Evolutionary conservation across 2,329 filamentous ascomycete species (phyloP).

Genomic region (Diaporthe citrichinensis): DNA sequence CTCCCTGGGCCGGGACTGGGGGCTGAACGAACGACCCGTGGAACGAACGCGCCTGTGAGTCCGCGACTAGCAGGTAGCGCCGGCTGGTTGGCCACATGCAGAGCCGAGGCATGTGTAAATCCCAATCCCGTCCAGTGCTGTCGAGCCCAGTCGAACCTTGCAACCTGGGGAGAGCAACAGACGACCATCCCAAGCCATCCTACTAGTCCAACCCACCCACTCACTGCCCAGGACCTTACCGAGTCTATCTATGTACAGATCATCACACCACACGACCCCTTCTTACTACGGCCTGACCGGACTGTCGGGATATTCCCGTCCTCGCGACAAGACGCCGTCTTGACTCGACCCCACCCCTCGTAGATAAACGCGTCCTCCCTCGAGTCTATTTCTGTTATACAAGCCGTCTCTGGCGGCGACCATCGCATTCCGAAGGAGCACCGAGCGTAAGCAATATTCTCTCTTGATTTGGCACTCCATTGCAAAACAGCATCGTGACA

Average conservation of each 20-base stretch:
- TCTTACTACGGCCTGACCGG: conserved; percentile 15
- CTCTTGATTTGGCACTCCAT: background rate
- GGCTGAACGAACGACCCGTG: background rate
- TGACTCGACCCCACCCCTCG: conserved; percentile 10
- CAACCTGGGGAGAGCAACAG: background rate
- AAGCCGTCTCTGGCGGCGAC: conserved; percentile 6
- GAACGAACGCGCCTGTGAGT: conserved; percentile 17
- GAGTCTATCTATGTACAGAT: conserved; percentile 30
- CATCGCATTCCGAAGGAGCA: conserved; percentile 3
- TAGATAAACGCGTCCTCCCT: conserved; percentile 31
- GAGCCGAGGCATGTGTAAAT: conserved; percentile 40
- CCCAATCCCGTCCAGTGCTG: background rate
- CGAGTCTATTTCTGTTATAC: conserved; percentile 16
- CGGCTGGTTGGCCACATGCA: conserved; percentile 17
- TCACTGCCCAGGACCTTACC: conserved; percentile 19
- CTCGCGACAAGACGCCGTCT: conserved; percentile 26
- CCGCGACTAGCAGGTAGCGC: conserved; percentile 19
- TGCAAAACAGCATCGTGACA: background rate
- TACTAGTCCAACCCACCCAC: background rate
- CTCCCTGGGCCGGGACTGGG: conserved; percentile 11
- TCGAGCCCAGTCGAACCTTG: conserved; percentile 2
- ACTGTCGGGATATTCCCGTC: conserved; percentile 21
- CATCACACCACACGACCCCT: conserved; percentile 23
- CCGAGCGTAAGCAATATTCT: conserved; percentile 29
- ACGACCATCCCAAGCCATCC: background rate